Percentiles rank a stretch among this genome's conserved stretches.
phyloP scores from a whole-genome alignment of 2,329 filamentous ascomycete genomes.

The Neonectria neomacrospora region DNA sequence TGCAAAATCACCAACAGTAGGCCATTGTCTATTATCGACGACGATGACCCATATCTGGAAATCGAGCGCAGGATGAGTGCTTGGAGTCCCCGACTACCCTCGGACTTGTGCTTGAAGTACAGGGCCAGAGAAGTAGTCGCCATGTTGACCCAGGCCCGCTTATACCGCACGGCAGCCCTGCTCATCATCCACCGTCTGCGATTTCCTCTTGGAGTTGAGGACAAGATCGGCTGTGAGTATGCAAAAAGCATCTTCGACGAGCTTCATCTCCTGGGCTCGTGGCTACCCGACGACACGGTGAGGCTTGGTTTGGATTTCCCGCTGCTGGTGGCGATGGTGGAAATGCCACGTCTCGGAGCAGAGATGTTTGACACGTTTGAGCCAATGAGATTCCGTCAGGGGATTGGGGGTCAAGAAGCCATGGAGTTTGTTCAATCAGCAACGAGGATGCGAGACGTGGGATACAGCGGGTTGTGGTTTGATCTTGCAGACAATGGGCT shows the following conservation, averaged over 20 bases:
- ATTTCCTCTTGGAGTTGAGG: conserved; percentile 26
- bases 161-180: conserved; percentile 25
- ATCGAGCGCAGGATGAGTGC: conserved; percentile 19
- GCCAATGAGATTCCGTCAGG: conserved; percentile 9
- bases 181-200: conserved; percentile 33
- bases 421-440: conserved; percentile 16
- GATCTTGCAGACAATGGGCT: conserved; percentile 10
- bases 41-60: conserved; percentile 15
- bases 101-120: conserved; percentile 12
- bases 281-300: conserved; percentile 14
- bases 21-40: not conserved
- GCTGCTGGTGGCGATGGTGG: conserved; percentile 29
- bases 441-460: conserved; percentile 5
- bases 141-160: conserved; percentile 27
- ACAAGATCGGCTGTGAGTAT: conserved; percentile 10
- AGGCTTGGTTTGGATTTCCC: conserved; percentile 29
- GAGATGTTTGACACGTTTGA: conserved; percentile 13
- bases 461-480: conserved; percentile 27
- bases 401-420: conserved; percentile 8
- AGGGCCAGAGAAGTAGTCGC: conserved; percentile 7
- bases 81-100: conserved; percentile 17
- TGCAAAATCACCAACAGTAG: not conserved
- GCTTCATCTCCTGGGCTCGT: conserved; percentile 3
- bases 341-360: conserved; percentile 13
- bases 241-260: conserved; percentile 24